Evolutionary conservation across 495 filamentous ascomycete genomes (phyloP), one percentile per base, ranked within the genome.

Genomic region (Trichocladium antarcticum): DNA sequence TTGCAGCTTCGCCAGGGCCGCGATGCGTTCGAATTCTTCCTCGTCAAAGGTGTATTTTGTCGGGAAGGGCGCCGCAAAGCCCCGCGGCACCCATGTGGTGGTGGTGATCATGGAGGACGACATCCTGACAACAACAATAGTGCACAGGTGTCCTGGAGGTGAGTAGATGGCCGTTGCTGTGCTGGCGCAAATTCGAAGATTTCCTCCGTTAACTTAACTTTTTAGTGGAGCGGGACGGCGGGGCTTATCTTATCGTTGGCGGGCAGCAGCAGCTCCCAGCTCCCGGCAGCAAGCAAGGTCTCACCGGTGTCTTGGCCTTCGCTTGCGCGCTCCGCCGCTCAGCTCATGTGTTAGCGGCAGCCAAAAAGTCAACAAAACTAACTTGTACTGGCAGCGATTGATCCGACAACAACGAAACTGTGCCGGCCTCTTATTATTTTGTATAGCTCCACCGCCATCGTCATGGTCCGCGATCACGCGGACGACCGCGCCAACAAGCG

Each of bases 31-130:
- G 66, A 90, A 92, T 61, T 99, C 92, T 50, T 82, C 81, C 67
- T 99, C 92, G 62, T 95, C 82, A 55, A 97, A 87, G 28, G 84
- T 81, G 64, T 92, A 92, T 68, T 87, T 92, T 5, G 75, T 81
- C 1, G 92, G 92, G 57, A 95, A 94, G 50, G 84, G 82, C 42
- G 92, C 89, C 28, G 93, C 87, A 67, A 89, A 87, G 37, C 93
- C 93, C 15, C 89, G 84, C 50, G 87, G 88, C 57, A 97, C 90
- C 92, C 92, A 99, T 5, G 83, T 66, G 1, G 89, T 85, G 31
- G 87, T 85, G 17, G 93, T 97, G 48, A 99, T 94, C 90, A 96
- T 97, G 28, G 74, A 76, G 54, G 35, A 20, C 6, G 70, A 67
- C 47, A 57, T 67, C 27, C 35, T 48, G 32, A 38, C 34, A 34